Percentiles rank a stretch among this genome's conserved stretches.
Conservation (phyloP, 768 basidiomycete genomes). For the Heimioporus sp. region DNA sequence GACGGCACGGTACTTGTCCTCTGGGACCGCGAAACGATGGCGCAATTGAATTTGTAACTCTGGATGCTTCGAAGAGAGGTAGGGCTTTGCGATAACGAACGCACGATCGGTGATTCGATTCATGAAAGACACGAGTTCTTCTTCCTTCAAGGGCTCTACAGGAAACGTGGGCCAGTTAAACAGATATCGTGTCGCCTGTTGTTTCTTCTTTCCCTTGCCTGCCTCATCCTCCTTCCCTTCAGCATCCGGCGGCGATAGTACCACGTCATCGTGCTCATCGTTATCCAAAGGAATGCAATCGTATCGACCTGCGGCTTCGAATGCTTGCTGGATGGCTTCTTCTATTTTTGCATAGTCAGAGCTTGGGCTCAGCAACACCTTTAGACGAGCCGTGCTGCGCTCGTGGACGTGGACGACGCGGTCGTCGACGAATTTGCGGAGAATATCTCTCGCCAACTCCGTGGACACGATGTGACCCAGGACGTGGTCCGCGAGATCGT, state of each 20-base stretch:
- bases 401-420: not conserved
- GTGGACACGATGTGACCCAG: constrained; percentile 7
- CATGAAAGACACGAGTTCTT: constrained; percentile 1
- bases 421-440: not conserved
- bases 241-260: too few relatives aligned
- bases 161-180: constrained; percentile 4
- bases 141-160: not conserved
- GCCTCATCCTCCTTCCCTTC: not conserved
- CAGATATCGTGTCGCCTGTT: not conserved
- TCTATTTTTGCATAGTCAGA: not conserved
- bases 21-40: constrained; percentile 3
- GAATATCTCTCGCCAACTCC: not conserved
- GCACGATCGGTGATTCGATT: not conserved
- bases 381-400: not conserved
- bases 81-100: not conserved
- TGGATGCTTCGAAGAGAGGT: too few relatives aligned
- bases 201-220: not conserved
- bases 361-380: not conserved
- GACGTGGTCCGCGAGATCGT: constrained; percentile 16
- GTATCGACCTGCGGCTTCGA: not conserved
- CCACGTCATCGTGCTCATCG: not conserved
- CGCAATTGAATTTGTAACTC: not conserved
- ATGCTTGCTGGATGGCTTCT: not conserved
- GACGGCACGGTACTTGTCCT: not conserved
- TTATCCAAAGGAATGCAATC: not conserved